Conservation (phyloP, 768 basidiomycete species). For the Leccinum barrowsii region DNA sequence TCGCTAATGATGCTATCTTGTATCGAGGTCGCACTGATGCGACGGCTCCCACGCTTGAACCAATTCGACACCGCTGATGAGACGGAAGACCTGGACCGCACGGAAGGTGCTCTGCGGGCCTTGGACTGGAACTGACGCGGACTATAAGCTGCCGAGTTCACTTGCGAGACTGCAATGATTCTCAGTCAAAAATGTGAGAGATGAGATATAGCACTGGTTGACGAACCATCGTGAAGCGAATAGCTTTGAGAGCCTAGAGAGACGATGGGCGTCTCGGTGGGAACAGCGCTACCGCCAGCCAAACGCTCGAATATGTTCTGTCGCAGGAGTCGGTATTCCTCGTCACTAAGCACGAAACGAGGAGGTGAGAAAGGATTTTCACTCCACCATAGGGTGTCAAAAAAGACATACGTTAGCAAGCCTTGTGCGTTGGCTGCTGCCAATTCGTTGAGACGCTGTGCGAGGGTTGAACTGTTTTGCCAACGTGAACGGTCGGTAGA, state of each 20-base stretch:
- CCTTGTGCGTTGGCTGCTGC: conserved; percentile 79
- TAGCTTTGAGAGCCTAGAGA: conserved; percentile 43
- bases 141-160: conserved; percentile 19
- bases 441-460: conserved; percentile 77
- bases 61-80: conserved; percentile 49
- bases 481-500: conserved; percentile 13
- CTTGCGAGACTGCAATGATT: conserved; percentile 15
- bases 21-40: conserved; percentile 34
- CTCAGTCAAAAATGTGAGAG: conserved; percentile 4
- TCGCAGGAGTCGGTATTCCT: conserved; percentile 79
- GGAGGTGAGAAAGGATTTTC: conserved; percentile 3
- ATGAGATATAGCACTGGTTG: too few relatives aligned
- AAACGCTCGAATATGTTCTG: conserved; percentile 84
- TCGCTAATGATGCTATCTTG: conserved; percentile 41
- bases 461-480: conserved; percentile 59
- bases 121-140: conserved; percentile 30
- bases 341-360: conserved; percentile 50
- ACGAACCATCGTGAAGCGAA: conserved; percentile 16
- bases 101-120: conserved; percentile 46
- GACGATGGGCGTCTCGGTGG: conserved; percentile 61
- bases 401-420: conserved; percentile 57
- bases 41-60: conserved; percentile 45
- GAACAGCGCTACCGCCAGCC: conserved; percentile 52
- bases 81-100: conserved; percentile 50
- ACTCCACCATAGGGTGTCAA: neutral